These are phyloP conservation scores for Middelhovenomyces tepae DNA, from an alignment of 805 yeast species.

Conservation along the genomic window DNA sequence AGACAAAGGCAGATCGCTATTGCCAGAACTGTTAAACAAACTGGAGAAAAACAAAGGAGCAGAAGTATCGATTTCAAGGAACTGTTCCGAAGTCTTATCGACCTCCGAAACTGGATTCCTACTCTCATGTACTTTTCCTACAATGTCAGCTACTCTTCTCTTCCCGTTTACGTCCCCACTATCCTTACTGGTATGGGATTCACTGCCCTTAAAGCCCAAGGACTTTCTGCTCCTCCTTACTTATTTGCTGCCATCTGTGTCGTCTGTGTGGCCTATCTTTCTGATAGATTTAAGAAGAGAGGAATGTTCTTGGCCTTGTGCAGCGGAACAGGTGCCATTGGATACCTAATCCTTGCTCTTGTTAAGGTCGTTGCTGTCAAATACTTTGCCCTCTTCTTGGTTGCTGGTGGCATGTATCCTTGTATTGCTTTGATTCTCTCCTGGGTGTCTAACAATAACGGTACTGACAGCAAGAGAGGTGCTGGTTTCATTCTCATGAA, in stretches of 20 bases:
- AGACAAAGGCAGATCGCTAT: constrained; percentile 25
- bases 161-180: constrained; percentile 38
- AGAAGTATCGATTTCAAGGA: constrained; percentile 8
- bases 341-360: constrained; percentile 20
- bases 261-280: constrained; percentile 35
- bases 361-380: constrained; percentile 16
- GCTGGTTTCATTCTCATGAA: constrained; percentile 16
- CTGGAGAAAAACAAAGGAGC: constrained; percentile 8
- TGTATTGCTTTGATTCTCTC: constrained; percentile 19
- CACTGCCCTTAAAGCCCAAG: constrained; percentile 31
- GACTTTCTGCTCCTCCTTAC: constrained; percentile 38
- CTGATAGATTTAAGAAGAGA: constrained; percentile 28
- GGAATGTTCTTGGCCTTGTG: constrained; percentile 11
- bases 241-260: constrained; percentile 31
- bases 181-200: constrained; percentile 35
- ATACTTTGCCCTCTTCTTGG: constrained; percentile 23
- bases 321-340: constrained; percentile 13
- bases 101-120: constrained; percentile 13
- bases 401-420: constrained; percentile 16
- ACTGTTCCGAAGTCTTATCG: constrained; percentile 8
- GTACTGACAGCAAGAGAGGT: constrained; percentile 22
- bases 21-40: constrained; percentile 12
- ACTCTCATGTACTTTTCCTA: constrained; percentile 14
- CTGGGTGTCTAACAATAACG: constrained; percentile 23
- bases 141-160: constrained; percentile 24